A percentile compares a stretch with the other conserved stretches of the same genome.
Conservation (phyloP, 2,329 filamentous ascomycete genomes). For the Penicillium sumatraense region DNA sequence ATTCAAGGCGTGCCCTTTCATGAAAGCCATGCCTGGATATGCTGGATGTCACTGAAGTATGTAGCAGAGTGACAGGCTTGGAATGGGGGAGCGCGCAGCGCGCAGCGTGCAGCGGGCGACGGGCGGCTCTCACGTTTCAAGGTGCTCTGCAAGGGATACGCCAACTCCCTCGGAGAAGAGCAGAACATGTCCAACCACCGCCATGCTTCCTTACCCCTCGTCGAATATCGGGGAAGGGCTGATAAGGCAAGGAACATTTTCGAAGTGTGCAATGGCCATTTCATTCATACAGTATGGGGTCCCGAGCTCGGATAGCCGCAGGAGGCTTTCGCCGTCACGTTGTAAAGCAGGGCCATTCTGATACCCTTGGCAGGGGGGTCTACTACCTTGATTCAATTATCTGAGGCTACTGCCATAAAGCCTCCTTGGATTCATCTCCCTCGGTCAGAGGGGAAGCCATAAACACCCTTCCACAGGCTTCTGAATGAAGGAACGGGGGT, state of each 20-base stretch:
- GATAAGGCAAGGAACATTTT: slow-evolving; percentile 23
- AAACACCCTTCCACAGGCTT: slow-evolving; percentile 51
- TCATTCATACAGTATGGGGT: not conserved
- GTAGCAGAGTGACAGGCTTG: slow-evolving; percentile 32
- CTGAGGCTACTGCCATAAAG: slow-evolving; percentile 52
- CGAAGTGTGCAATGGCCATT: slow-evolving; percentile 1
- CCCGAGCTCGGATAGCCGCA: slow-evolving; percentile 23
- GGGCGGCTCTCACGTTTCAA: slow-evolving; percentile 35
- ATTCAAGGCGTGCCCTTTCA: slow-evolving; percentile 39
- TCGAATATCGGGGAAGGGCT: slow-evolving; percentile 23
- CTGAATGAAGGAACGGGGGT: slow-evolving; percentile 49
- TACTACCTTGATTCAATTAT: slow-evolving; percentile 52
- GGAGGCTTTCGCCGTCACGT: slow-evolving; percentile 32
- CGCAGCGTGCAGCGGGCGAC: slow-evolving; percentile 26
- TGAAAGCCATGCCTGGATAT: slow-evolving; percentile 46
- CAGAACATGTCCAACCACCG: slow-evolving; percentile 26
- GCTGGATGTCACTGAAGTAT: slow-evolving; percentile 43
- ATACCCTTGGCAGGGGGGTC: slow-evolving; percentile 54
- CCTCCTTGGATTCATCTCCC: slow-evolving; percentile 55
- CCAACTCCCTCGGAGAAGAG: slow-evolving; percentile 25
- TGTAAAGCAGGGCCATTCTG: slow-evolving; percentile 46
- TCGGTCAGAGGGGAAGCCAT: slow-evolving; percentile 50
- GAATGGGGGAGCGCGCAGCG: slow-evolving; percentile 31
- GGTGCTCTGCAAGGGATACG: slow-evolving; percentile 41
- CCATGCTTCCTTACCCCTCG: slow-evolving; percentile 23